Evolutionary conservation across 345 rosid genomes (phyloP), one percentile per base, ranked within the genome.

Genomic region (Kernera saxatilis): DNA sequence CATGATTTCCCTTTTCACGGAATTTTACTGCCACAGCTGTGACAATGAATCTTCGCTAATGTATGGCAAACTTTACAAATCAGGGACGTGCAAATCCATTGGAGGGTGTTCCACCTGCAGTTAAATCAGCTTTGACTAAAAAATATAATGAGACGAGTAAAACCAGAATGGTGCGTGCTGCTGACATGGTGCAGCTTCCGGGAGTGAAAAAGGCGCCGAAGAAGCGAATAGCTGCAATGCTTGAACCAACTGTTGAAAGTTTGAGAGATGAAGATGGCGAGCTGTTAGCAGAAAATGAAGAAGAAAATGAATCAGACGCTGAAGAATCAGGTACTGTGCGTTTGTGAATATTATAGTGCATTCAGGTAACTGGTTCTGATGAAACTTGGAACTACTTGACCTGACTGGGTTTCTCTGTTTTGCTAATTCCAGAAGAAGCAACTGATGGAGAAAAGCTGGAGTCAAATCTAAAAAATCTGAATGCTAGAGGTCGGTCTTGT

Each of bases 51-150:
- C 13, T 58, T 61, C n/a, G 14, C 41, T 49, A 39, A 57, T 56
- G 50, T 57, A 21, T 65, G 14, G 53, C 25, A 18, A 48, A 22
- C 40, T 18, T 71, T 27, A 79, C 33, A 51, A 55, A 56, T 81
- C 79, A 91, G 97, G 95, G 93, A 40, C 88, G 74, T 62, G 65
- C 77, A 73, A 87, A 86, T 82, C 99, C 97, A 10, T 53, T 94
- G 77, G 96, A 94, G 57, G 96, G 99, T 70, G 84, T 94, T 59
- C 76, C 83, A 49, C 82, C 97, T 22, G 73, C 90, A 48, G 94
- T 91, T 22, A 94, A 94, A 84, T 78, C 99, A 64, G 95, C 99
- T 58, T 58, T 94, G 79, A 94, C 99, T 0, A 86, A 83, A 80
- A 87, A 91, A 64, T 94, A 94, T 55, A 91, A 91, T 6, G 97